Conservation (phyloP, 441 rosid genomes). For the Gossypium gossypioides region DNA sequence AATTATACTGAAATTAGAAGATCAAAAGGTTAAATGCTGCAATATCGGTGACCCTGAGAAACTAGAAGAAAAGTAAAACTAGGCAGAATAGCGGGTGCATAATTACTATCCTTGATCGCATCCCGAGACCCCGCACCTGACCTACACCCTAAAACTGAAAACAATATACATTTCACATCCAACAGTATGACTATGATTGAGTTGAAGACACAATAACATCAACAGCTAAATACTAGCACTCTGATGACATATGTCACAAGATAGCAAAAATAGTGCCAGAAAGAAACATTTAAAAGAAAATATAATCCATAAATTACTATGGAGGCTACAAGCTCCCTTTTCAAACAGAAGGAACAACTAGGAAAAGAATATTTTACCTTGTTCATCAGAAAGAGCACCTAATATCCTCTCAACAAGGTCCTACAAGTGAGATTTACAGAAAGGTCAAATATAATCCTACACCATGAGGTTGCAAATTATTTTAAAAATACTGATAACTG, state of each 20-base stretch:
- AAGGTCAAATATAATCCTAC: slow-evolving; percentile 10
- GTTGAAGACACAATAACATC: background rate
- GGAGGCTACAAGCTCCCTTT: background rate
- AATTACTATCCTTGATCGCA: background rate
- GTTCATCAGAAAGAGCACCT: slow-evolving; percentile 56
- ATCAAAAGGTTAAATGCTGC: background rate
- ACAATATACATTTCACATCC: background rate
- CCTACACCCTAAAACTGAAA: too few relatives aligned
- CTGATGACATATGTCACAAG: background rate
- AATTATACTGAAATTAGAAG: background rate
- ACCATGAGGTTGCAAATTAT: background rate
- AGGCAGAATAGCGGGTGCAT: background rate
- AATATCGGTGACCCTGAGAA: background rate
- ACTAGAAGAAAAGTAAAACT: background rate
- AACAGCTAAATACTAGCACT: background rate
- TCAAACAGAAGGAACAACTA: background rate
- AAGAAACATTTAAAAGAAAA: background rate
- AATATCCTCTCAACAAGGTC: slow-evolving; percentile 85
- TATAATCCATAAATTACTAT: background rate
- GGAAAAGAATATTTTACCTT: slow-evolving; percentile 38
- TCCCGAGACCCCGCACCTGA: background rate
- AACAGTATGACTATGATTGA: background rate
- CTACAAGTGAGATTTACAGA: slow-evolving; percentile 34
- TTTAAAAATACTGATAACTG: background rate
- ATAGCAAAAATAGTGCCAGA: background rate